Percentiles rank a stretch among this genome's conserved stretches.
Evolutionary conservation across 179 eudicot genomes (phyloP).

Genomic region (Actinidia polygama): DNA sequence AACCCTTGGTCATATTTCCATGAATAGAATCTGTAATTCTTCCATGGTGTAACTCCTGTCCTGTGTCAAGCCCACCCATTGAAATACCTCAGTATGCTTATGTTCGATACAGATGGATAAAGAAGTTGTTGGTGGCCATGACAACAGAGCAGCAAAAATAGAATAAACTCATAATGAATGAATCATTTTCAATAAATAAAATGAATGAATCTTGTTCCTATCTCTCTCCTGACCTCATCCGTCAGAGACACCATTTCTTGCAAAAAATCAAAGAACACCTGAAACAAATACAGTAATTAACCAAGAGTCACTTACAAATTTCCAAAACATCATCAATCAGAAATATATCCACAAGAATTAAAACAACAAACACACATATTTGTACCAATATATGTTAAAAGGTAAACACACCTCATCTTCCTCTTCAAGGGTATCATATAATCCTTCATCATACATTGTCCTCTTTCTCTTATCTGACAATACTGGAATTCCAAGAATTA

Average conservation of each 20-base stretch:
- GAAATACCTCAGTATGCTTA: not conserved
- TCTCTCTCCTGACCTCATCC: constrained; percentile 69
- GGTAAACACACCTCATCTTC: constrained; percentile 56
- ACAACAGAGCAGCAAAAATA: not conserved
- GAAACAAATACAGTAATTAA: constrained; percentile 5
- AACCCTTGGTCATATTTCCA: constrained; percentile 41
- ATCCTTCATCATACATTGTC: constrained; percentile 68
- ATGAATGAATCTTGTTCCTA: constrained; percentile 16
- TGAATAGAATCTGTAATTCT: constrained; percentile 70
- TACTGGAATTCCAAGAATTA: constrained; percentile 40
- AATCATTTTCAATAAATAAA: no score
- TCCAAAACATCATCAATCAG: not conserved
- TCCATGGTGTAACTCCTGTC: constrained; percentile 48
- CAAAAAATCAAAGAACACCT: constrained; percentile 83
- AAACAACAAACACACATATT: not conserved
- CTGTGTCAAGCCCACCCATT: constrained; percentile 28
- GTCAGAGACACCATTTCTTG: constrained; percentile 71
- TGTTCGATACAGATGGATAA: not conserved
- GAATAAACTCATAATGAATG: no score
- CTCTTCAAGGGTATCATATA: constrained; percentile 67
- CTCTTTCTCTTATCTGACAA: constrained; percentile 70
- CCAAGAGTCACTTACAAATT: not conserved
- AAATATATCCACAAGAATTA: not conserved
- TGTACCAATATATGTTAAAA: not conserved
- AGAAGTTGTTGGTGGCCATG: not conserved